Conservation (phyloP, 1,139 yeast genomes). For the Taiozyma sp. region DNA sequence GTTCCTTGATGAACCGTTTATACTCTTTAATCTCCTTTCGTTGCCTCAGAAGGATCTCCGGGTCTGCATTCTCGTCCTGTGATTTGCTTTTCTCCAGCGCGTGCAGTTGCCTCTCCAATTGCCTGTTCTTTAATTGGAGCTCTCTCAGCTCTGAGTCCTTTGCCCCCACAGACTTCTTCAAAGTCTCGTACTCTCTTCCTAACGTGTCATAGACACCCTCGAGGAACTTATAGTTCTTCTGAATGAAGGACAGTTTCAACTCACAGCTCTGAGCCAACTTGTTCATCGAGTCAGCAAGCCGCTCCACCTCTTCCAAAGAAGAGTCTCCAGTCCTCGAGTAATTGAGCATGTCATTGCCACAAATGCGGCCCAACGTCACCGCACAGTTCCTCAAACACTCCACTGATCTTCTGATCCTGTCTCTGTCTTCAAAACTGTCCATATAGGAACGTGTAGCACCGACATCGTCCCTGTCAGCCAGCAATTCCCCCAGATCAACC, state of each 20-base stretch:
- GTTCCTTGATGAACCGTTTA: constrained; percentile 19
- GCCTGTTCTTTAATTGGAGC: background rate
- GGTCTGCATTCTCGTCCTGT: background rate
- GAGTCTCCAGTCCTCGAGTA: background rate
- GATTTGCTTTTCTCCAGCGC: background rate
- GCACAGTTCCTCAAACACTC: constrained; percentile 2
- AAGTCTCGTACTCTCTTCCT: constrained; percentile 6
- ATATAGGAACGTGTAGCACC: background rate
- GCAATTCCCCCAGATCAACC: background rate
- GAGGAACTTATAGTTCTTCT: constrained; percentile 18
- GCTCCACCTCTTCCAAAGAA: constrained; percentile 1
- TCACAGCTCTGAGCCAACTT: constrained; percentile 14
- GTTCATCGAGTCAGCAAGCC: constrained; percentile 5
- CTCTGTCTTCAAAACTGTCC: background rate
- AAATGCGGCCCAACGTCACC: constrained; percentile 6
- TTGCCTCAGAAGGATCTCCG: constrained; percentile 10
- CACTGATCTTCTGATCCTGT: background rate
- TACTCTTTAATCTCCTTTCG: constrained; percentile 18
- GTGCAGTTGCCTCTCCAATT: constrained; percentile 5
- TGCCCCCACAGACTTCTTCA: constrained; percentile 1
- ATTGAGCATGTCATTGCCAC: constrained; percentile 8
- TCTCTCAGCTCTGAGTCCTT: constrained; percentile 2
- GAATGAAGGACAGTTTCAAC: constrained; percentile 14
- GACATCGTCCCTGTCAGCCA: background rate
- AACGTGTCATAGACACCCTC: constrained; percentile 16